Evolutionary conservation across 352 stramenopile genomes (phyloP), one percentile per base, ranked within the genome.

Genomic region (Globisporangium solare): DNA sequence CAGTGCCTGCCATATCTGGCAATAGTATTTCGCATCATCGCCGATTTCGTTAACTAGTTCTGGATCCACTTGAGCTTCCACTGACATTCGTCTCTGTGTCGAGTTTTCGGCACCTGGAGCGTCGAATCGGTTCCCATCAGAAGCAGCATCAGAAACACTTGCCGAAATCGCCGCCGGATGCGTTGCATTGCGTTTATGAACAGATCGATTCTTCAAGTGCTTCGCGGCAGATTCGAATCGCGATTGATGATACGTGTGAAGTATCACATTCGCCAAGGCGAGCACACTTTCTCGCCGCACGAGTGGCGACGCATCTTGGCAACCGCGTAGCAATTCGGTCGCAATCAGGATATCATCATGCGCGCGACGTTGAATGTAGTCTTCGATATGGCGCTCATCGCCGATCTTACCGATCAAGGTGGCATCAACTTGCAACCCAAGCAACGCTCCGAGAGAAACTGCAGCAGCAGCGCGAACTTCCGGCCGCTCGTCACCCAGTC

Each of bases 391-490:
- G 32, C 69, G 69, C 35, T 67, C 39, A 54, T 83, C 76, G 47
- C 80, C 64, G 0, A 76, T 66, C 18, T 78, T 83, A 1, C 70
- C 66, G 35, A 82, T 77, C 31, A 71, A 51, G 13, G 70, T 79
- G 1, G 71, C 70, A 42, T 90, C 81, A 41, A 83, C 83, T 54
- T 88, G 78, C 14, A 89, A 74, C 1, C 92, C 91, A 42, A 98
- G 83, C 7, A 99, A 67, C 53, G 79, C 94, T 13, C 90, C 91
- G 32, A 99, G 68, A 15, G 96, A 95, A 70, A 97, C 98, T 8
- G 93, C 90, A 7, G 94, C 94, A 24, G 95, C 85, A 13, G 94
- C 89, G 45, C 97, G 79, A 11, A 99, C 94, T 74, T 97, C 86
- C 8, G 94, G 77, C 2, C 82, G 75, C 37, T 92, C 74, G 60